phyloP scores from a whole-genome alignment of 106 monocot genomes.

The Iris macrosiphon region DNA sequence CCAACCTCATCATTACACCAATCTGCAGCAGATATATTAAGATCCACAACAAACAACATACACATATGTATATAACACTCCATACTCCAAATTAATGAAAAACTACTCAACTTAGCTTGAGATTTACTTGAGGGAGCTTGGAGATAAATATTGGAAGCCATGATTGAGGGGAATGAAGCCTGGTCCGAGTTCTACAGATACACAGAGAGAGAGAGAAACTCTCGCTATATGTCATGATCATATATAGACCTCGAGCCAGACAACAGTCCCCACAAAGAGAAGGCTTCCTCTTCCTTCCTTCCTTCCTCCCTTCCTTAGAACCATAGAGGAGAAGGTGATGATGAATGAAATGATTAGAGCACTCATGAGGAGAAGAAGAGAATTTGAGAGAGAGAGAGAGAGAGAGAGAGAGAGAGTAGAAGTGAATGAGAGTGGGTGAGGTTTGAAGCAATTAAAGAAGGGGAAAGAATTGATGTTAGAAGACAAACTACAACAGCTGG shows the following conservation, averaged over 20 bases:
- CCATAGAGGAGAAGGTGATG: background rate
- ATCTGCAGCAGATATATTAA: too few species aligned
- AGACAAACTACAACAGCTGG: too few species aligned
- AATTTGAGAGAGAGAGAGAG: constrained; percentile 1
- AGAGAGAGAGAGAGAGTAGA: background rate
- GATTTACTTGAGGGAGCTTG: too few species aligned
- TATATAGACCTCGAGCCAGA: constrained; percentile 23
- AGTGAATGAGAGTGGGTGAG: background rate
- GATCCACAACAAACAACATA: too few species aligned
- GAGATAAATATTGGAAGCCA: constrained; percentile 30
- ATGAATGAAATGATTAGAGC: constrained; percentile 14
- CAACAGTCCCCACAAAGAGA: constrained; percentile 27
- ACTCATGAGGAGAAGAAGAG: background rate
- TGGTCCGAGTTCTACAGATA: constrained; percentile 47
- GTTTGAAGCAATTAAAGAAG: too few species aligned
- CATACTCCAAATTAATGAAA: too few species aligned
- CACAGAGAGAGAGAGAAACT: background rate
- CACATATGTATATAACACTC: too few species aligned
- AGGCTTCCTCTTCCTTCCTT: constrained; percentile 16
- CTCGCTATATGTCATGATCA: too few species aligned
- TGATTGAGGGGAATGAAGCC: constrained; percentile 97
- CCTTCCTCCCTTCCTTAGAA: background rate
- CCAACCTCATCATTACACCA: too few species aligned
- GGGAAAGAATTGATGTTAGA: too few species aligned
- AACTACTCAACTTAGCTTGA: too few species aligned